These are phyloP conservation scores for Termitomyces sp. DNA, from an alignment of 768 basidiomycete genomes.

Conservation along the genomic window DNA sequence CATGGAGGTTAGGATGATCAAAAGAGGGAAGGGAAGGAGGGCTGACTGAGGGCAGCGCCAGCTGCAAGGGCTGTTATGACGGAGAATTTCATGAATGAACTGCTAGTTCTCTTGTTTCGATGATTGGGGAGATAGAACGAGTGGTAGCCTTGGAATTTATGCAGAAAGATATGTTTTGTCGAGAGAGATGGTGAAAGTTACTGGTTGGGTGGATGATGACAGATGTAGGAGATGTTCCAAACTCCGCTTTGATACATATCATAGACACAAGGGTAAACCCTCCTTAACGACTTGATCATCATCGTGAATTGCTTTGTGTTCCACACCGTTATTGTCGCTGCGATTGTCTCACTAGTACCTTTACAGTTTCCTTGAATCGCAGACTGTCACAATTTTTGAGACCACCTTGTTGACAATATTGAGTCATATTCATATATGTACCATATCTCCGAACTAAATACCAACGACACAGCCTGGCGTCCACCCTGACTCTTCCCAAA, in stretches of 20 bases:
- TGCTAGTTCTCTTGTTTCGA: background rate
- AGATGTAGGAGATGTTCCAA: background rate
- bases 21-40: background rate
- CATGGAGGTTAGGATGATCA: background rate
- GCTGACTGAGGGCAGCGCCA: conserved; percentile 29
- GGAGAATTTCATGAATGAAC: conserved; percentile 11
- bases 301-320: background rate
- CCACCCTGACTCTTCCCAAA: background rate
- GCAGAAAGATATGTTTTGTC: too few species aligned
- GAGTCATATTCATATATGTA: background rate
- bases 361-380: background rate
- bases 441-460: too few species aligned
- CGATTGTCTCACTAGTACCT: background rate
- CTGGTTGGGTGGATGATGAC: background rate
- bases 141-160: background rate
- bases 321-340: background rate
- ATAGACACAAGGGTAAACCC: background rate
- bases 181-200: background rate
- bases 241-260: background rate
- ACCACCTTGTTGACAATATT: background rate
- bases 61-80: conserved; percentile 25
- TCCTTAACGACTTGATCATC: background rate
- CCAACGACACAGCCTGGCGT: background rate
- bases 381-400: too few species aligned
- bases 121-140: background rate